Evolutionary conservation across 2,329 filamentous ascomycete species (phyloP), one percentile per base, ranked within the genome.

Genomic region (Bretziella fagacearum): DNA sequence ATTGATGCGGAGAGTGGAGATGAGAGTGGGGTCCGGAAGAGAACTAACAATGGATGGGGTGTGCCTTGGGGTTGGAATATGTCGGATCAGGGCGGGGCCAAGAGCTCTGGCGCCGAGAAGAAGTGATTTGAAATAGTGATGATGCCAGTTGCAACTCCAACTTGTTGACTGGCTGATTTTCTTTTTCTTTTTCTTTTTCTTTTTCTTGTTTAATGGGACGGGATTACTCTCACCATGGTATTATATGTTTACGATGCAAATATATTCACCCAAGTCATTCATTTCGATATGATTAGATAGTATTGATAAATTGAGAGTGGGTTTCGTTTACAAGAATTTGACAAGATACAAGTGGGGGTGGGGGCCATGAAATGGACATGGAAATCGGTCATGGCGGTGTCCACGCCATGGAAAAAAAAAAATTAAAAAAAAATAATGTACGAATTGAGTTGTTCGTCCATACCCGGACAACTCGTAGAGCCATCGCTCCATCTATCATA

Each of bases 1-100:
- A 84, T 93, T 54, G 82, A 91, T 52, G 77, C 79, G 27, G 81
- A 87, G 57, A 80, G 77, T 56, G 71, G 70, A 7, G 65, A 65
- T 22, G 77, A 74, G 56, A 73, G 74, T 39, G 67, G 65, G 26
- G 56, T 63, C 22, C 57, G 61, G 47, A 57, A 57, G 52, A 60
- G 59, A 44, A 49, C 40, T 6, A 47, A 25, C 25, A 53, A 60
- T 22, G 62, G 62, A 2, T 63, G 63, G 1, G 72, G 69, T 69
- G 61, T 69, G 59, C 62, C 68, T 2, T 73, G 68, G 67, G 63
- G 58, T 22, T 69, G 68, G 67, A 30, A 25, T 32, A 30, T 40
- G 15, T 41, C 40, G 23, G 56, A 56, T 26, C 52, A 40, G 20
- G 52, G 48, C 26, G 52, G 52, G 29, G 59, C 57, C 41, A 56